Conservation (phyloP, 2,329 filamentous ascomycete genomes). For the Trichoderma brevicompactum region DNA sequence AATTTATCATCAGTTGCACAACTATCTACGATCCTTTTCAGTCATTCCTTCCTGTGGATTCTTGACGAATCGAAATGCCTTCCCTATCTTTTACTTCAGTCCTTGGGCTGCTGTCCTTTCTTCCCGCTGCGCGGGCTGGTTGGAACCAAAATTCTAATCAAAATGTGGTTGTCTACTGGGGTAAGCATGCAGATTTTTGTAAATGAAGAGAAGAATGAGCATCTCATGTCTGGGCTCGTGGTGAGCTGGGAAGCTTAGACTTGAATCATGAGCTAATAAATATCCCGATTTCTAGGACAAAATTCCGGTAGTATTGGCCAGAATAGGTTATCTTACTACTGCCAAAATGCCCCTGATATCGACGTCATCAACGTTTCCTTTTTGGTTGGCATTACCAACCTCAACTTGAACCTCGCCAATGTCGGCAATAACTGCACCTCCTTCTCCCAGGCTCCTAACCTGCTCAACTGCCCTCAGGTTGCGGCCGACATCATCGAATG, state of each 20-base stretch:
- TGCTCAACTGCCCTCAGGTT: constrained; percentile 66
- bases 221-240: no score
- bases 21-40: neutral
- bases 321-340: constrained; percentile 61
- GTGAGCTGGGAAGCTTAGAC: no score
- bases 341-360: constrained; percentile 43
- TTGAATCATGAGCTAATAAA: neutral
- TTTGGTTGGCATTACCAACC: constrained; percentile 58
- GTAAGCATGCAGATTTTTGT: constrained; percentile 40
- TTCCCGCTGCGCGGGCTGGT: constrained; percentile 44
- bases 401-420: constrained; percentile 67
- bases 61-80: constrained; percentile 13
- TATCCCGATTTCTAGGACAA: constrained; percentile 48
- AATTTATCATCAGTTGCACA: neutral
- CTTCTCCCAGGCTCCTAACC: constrained; percentile 49
- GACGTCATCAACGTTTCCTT: constrained; percentile 56
- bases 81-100: constrained; percentile 28
- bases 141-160: constrained; percentile 50
- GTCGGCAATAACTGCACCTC: constrained; percentile 62
- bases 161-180: constrained; percentile 72
- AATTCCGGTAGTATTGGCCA: constrained; percentile 63
- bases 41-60: constrained; percentile 5
- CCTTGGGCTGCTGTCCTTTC: constrained; percentile 34
- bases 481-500: constrained; percentile 63
- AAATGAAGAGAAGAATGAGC: neutral